Conservation (phyloP, 352 stramenopile genomes). For the Thalassiosira livingstoniorum region DNA sequence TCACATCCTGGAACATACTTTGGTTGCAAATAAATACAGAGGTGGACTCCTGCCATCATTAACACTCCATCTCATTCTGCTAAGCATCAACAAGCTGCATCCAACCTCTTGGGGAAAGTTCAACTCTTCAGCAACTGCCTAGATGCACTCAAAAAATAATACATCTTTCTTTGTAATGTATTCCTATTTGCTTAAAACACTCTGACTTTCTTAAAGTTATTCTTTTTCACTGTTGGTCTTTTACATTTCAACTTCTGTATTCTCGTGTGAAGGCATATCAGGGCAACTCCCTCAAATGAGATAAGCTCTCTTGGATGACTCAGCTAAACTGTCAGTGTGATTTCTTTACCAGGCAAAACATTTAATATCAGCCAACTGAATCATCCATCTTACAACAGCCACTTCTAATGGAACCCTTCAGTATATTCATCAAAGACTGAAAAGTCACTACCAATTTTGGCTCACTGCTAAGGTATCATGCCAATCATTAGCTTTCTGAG, state of each 20-base stretch:
- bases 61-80: background rate
- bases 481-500: too few relatives aligned
- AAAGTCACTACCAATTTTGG: background rate
- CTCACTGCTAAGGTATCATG: background rate
- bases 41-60: background rate
- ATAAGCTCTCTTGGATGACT: background rate
- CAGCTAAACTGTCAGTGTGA: background rate
- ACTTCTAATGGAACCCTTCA: background rate
- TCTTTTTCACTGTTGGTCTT: background rate
- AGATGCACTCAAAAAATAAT: background rate
- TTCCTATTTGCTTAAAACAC: background rate
- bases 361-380: background rate
- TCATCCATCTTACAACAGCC: background rate
- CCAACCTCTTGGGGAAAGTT: too few relatives aligned
- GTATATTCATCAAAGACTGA: background rate
- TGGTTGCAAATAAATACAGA: background rate
- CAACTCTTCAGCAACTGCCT: too few relatives aligned
- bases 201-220: background rate
- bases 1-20: background rate
- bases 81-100: background rate
- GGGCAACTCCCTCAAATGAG: background rate
- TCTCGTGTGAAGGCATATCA: background rate
- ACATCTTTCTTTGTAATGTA: background rate
- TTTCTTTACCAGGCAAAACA: too few relatives aligned
- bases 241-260: background rate